phyloP scores from a whole-genome alignment of 371 early-diverging fungal genomes.

The Capniomyces stellatus region DNA sequence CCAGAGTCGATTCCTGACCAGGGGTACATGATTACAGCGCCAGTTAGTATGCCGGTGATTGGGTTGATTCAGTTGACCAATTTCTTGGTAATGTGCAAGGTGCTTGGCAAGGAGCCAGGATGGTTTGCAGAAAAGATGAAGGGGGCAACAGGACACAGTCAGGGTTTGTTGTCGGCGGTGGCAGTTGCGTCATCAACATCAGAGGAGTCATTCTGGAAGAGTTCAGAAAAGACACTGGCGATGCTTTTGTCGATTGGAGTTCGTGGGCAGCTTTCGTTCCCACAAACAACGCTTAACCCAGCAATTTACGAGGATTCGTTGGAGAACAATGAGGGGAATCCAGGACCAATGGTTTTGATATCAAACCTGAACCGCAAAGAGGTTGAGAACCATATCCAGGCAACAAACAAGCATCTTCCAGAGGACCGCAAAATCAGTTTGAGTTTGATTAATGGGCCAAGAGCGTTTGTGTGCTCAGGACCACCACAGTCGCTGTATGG shows the following conservation, averaged over 20 bases:
- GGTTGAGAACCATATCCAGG: constrained; percentile 57
- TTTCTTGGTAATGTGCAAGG: constrained; percentile 43
- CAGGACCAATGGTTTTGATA: constrained; percentile 85
- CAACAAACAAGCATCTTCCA: constrained; percentile 69
- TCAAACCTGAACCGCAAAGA: constrained; percentile 54
- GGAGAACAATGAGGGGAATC: constrained; percentile 74
- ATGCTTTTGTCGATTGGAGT: constrained; percentile 83
- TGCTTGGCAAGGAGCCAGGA: constrained; percentile 29
- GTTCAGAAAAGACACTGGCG: constrained; percentile 71
- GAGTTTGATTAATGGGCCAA: constrained; percentile 77
- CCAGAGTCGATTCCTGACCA: constrained; percentile 70
- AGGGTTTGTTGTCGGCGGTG: constrained; percentile 82
- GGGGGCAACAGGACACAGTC: constrained; percentile 86
- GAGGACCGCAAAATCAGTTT: constrained; percentile 60
- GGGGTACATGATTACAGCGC: constrained; percentile 62
- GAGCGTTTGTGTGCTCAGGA: constrained; percentile 67
- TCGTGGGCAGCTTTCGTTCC: constrained; percentile 71
- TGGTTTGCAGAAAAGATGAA: constrained; percentile 29
- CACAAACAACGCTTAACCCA: constrained; percentile 75
- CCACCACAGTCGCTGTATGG: constrained; percentile 80
- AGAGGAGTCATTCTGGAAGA: constrained; percentile 56
- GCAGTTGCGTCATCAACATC: constrained; percentile 70
- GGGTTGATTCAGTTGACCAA: constrained; percentile 48
- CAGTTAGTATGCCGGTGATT: constrained; percentile 75
- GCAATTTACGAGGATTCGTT: constrained; percentile 64